These are phyloP conservation scores for Yarrowia sp. DNA, from an alignment of 805 yeast species.

Conservation along the genomic window DNA sequence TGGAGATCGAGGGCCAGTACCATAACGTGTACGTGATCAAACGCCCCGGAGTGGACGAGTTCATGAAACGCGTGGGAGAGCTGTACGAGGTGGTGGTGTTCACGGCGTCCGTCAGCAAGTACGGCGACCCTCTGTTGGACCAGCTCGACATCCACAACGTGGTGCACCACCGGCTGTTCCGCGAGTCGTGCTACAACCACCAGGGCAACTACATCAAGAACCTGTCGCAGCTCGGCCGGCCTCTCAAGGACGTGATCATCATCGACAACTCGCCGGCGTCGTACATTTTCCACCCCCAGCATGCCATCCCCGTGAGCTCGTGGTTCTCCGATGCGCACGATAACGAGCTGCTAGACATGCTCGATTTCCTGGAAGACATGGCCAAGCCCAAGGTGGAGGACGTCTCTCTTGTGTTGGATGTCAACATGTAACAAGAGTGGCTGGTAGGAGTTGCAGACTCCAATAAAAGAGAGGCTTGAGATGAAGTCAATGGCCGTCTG, in stretches of 20 bases:
- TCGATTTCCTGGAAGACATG: slow-evolving; percentile 89
- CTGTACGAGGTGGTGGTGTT: slow-evolving; percentile 94
- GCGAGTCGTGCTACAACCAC: slow-evolving; percentile 92
- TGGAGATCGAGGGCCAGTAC: slow-evolving; percentile 88
- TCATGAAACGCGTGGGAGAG: slow-evolving; percentile 80
- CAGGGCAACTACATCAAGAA: slow-evolving; percentile 96
- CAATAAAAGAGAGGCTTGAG: too few relatives aligned
- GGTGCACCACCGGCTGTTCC: slow-evolving; percentile 88
- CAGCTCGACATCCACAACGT: slow-evolving; percentile 77
- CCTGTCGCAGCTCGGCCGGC: slow-evolving; percentile 92
- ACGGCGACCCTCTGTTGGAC: slow-evolving; percentile 94
- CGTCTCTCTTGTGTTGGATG: slow-evolving; percentile 84
- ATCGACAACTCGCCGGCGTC: slow-evolving; percentile 98
- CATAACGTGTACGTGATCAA: slow-evolving; percentile 96
- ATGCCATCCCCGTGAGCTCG: slow-evolving; percentile 94
- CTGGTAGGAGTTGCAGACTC: too few relatives aligned
- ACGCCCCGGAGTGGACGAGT: slow-evolving; percentile 98
- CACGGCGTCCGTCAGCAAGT: slow-evolving; percentile 93
- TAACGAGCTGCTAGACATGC: slow-evolving; percentile 87
- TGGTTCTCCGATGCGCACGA: slow-evolving; percentile 99
- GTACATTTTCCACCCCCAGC: slow-evolving; percentile 97
- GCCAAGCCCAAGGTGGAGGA: slow-evolving; percentile 77
- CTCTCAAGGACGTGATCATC: slow-evolving; percentile 81
- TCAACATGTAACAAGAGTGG: slow-evolving; percentile 49
- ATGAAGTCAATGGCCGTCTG: too few relatives aligned